Evolutionary conservation across 352 stramenopile species (phyloP), one percentile per base, ranked within the genome.

Genomic region (Globisporangium nagaii): DNA sequence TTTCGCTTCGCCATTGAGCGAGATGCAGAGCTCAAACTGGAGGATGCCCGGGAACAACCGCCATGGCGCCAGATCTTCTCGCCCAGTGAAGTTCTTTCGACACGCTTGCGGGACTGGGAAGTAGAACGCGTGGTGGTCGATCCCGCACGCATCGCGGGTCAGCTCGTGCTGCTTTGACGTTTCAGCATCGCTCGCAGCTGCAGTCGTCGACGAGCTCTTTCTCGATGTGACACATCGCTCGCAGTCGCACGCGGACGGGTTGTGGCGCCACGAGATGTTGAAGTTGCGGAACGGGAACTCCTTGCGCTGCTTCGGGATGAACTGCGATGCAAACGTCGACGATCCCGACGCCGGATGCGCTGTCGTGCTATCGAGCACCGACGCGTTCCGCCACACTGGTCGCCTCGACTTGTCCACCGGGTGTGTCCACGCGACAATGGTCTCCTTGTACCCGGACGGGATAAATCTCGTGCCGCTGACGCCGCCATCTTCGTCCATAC

Each of bases 51-150:
- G 84, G 54, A 90, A 90, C 25, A 75, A 62, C 31, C 73, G 75
- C 84, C 84, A 94, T 10, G 81, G 73, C 17, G 83, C 84, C 19
- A 94, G 63, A 65, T 91, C 79, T 32, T 87, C 71, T 36, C 79
- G 79, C 3, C 82, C 79, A 15, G 80, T 81, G 48, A 87, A 90
- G 56, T 85, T 90, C 61, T 88, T 89, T 13, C 80, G 74, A 41
- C 66, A 76, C 6, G 81, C 76, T 64, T 92, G 84, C 6, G 81
- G 81, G 15, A 94, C 68, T 17, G 81, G 84, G 48, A 91, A 94
- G 37, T 85, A 91, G 52, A 77, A 87, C n/a, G 84, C 79, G 42
- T 94, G 79, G 35, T 91, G 80, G 63, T 94, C 84, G 15, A 93
- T 62, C 17, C 81, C 83, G 42, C 72, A 88, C 5, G 54, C 42